Percentiles rank a stretch among this genome's conserved stretches.
Conservation (phyloP, 2,329 filamentous ascomycete genomes). For the Aspergillus fischeri region DNA sequence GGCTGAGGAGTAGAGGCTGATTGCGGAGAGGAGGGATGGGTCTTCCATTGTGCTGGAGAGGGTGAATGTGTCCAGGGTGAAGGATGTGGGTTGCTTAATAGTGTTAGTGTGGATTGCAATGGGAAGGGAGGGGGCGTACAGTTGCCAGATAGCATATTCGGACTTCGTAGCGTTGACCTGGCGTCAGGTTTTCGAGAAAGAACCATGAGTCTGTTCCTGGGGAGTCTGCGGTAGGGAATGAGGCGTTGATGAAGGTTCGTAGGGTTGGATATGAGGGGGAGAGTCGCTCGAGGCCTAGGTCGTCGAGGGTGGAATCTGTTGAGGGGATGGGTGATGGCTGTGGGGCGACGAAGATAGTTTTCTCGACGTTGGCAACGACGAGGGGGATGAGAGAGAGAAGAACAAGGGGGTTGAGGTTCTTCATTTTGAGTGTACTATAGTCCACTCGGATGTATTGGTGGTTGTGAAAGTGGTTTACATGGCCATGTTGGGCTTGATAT, state of each 20-base stretch:
- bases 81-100: conserved; percentile 76
- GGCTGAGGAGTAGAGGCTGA: conserved; percentile 58
- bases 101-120: neutral
- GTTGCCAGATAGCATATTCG: conserved; percentile 91
- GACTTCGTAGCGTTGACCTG: conserved; percentile 78
- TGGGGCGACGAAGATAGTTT: conserved; percentile 77
- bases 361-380: conserved; percentile 73
- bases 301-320: conserved; percentile 53
- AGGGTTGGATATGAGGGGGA: conserved; percentile 55
- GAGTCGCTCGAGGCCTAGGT: conserved; percentile 62
- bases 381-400: conserved; percentile 14
- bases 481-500: neutral
- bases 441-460: neutral
- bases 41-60: conserved; percentile 59
- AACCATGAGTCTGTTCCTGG: conserved; percentile 72
- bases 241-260: conserved; percentile 61
- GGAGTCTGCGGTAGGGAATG: conserved; percentile 57
- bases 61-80: conserved; percentile 64
- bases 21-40: conserved; percentile 60
- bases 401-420: conserved; percentile 11
- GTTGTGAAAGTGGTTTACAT: neutral
- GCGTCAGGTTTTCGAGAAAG: conserved; percentile 65
- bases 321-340: conserved; percentile 52
- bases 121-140: conserved; percentile 52
- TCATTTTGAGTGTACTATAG: conserved; percentile 4